Evolutionary conservation across 2,329 filamentous ascomycete species (phyloP), one percentile per base, ranked within the genome.

Genomic region (Leptographium flavum): DNA sequence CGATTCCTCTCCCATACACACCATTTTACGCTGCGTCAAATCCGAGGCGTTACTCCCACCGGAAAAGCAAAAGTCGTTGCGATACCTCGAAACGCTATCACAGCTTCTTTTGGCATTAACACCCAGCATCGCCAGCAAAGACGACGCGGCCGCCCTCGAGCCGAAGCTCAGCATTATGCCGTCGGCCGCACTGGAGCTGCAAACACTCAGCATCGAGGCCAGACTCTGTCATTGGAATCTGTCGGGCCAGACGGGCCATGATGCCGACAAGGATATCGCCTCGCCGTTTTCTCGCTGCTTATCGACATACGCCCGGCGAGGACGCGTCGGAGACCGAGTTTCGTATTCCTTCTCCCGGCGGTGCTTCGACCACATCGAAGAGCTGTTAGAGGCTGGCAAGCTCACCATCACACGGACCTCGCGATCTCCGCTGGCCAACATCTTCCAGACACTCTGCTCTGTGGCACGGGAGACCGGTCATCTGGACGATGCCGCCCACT

Each of bases 181-280:
- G 1, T 63, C 69, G 21, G 59, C 66, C 2, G 73, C 74, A 2
- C 70, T 87, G 42, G 70, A 74, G 49, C 58, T 87, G 1, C 83
- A 87, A 53, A 63, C 68, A 1, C 58, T 83, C 1, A 81, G 77
- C 10, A 68, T 88, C 33, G 67, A 69, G 22, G 64, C 71, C 8
- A 72, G 81, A 27, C 60, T 79, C n/a, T 63, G 66, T 36, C 84
- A 77, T 71, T 87, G 82, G 81, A 65, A 61, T 36, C 54, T 85
- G 47, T 72, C 72, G 7, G 67, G 69, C 3, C 41, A 2, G 79
- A 84, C 53, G 58, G 71, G 47, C 2, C 73, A 71, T 1, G 71
- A 81, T 47, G 57, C 71, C 5, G 71, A 78, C 31, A 78, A 76
- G 46, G 81, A 87, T 14, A 59, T 87, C 7, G 55, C 81, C n/a